These are phyloP conservation scores for Pyricularia sp. DNA, from an alignment of 2,329 filamentous ascomycete genomes.

Conservation along the genomic window DNA sequence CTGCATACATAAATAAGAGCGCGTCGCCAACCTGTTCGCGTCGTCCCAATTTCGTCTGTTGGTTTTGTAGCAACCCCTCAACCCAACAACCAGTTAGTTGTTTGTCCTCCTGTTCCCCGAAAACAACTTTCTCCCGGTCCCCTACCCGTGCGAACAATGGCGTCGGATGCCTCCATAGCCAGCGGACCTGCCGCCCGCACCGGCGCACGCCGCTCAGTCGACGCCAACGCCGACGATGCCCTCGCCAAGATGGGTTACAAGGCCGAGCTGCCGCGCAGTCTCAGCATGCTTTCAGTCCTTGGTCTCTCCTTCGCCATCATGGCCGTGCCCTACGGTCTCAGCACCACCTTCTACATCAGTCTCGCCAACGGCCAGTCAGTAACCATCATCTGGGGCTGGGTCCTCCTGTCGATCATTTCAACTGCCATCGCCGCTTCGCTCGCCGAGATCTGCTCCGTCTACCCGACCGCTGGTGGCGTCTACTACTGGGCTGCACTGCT, in stretches of 20 bases:
- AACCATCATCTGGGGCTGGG: not conserved
- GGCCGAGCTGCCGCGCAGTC: not conserved
- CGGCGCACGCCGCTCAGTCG: not conserved
- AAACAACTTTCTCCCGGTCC: not conserved
- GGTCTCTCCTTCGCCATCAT: not conserved
- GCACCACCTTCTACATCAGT: not conserved
- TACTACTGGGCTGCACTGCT: slow-evolving; percentile 53
- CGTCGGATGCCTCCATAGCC: not conserved
- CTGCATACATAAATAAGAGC: not conserved
- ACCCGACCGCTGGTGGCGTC: slow-evolving; percentile 47
- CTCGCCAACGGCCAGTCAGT: not conserved
- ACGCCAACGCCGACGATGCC: not conserved
- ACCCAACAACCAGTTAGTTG: not conserved
- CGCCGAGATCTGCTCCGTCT: slow-evolving; percentile 50
- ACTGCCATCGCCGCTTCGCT: slow-evolving; percentile 36
- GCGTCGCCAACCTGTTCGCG: not conserved
- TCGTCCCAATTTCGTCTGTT: not conserved
- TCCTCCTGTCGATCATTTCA: not conserved
- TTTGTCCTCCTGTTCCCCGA: not conserved
- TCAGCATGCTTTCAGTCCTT: not conserved
- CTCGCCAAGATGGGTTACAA: not conserved
- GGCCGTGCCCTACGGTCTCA: not conserved
- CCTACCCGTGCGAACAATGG: not conserved
- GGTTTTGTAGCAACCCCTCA: not conserved
- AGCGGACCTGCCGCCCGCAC: not conserved